Evolutionary conservation across 805 yeast genomes (phyloP).

Genomic region (Metschnikowia drakensbergensis): DNA sequence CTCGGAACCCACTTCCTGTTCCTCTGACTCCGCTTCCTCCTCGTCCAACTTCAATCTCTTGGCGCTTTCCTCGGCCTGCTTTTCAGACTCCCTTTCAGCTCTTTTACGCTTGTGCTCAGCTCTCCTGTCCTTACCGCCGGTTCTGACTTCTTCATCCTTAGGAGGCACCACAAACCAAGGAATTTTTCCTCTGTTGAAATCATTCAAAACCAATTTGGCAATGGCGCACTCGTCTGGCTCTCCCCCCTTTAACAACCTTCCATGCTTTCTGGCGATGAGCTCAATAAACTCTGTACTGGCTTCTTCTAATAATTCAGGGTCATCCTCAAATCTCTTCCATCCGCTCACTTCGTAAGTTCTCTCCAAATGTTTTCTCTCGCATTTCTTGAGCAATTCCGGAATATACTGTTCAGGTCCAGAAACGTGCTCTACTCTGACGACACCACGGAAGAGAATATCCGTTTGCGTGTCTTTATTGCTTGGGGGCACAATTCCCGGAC

Average conservation of each 20-base stretch:
- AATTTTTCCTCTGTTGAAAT: slow-evolving; percentile 93
- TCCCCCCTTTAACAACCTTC: slow-evolving; percentile 92
- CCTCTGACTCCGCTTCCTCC: slow-evolving; percentile 18
- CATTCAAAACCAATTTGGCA: slow-evolving; percentile 84
- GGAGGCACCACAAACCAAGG: slow-evolving; percentile 99
- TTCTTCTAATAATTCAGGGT: slow-evolving; percentile 43
- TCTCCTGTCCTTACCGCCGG: slow-evolving; percentile 52
- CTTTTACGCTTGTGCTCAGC: slow-evolving; percentile 52
- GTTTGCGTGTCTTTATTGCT: slow-evolving; percentile 83
- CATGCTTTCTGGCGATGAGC: slow-evolving; percentile 86
- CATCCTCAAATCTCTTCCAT: slow-evolving; percentile 56
- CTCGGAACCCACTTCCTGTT: slow-evolving; percentile 9
- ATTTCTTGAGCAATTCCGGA: slow-evolving; percentile 77
- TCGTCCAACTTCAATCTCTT: slow-evolving; percentile 22
- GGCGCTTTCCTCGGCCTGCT: slow-evolving; percentile 25
- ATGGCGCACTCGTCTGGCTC: slow-evolving; percentile 96
- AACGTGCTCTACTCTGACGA: slow-evolving; percentile 97
- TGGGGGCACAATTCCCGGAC: slow-evolving; percentile 99
- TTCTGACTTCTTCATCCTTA: slow-evolving; percentile 54
- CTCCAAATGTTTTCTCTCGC: slow-evolving; percentile 86
- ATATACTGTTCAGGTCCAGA: slow-evolving; percentile 93
- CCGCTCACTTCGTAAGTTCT: slow-evolving; percentile 94
- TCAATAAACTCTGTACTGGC: slow-evolving; percentile 72
- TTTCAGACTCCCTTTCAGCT: slow-evolving; percentile 42
- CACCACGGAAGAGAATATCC: slow-evolving; percentile 92